Conservation (phyloP, 2,329 filamentous ascomycete species). For the Botrytis aclada region DNA sequence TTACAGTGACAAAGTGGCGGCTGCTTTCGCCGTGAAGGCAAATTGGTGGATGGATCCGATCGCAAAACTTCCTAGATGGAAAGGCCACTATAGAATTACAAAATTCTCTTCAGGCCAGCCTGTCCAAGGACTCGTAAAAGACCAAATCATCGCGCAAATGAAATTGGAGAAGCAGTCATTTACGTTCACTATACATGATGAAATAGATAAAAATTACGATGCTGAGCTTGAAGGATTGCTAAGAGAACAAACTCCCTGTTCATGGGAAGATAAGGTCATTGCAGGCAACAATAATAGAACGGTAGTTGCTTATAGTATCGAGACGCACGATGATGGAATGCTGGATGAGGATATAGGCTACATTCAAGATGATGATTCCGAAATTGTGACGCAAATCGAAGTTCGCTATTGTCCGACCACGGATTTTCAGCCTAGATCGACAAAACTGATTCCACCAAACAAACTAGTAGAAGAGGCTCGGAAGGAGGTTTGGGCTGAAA, state of each 20-base stretch:
- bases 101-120: slow-evolving; percentile 2
- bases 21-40: slow-evolving; percentile 1
- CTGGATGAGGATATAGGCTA: background rate
- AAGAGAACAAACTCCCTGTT: background rate
- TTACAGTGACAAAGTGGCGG: background rate
- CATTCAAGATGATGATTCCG: background rate
- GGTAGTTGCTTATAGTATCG: background rate
- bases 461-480: background rate
- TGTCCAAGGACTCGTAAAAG: slow-evolving; percentile 3
- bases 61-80: background rate
- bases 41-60: slow-evolving; percentile 2
- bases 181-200: background rate
- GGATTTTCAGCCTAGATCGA: slow-evolving; percentile 15
- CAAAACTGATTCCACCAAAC: background rate
- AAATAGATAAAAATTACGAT: background rate
- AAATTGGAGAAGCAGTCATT: background rate
- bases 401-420: slow-evolving; percentile 11
- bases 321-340: slow-evolving; percentile 2
- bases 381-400: slow-evolving; percentile 10
- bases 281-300: background rate
- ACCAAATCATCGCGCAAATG: slow-evolving; percentile 4
- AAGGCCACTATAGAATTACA: slow-evolving; percentile 2
- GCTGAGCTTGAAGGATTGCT: background rate
- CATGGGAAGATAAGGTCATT: background rate
- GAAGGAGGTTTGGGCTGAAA: background rate